phyloP scores from a whole-genome alignment of 345 rosid species.

The Citrus glauca region DNA sequence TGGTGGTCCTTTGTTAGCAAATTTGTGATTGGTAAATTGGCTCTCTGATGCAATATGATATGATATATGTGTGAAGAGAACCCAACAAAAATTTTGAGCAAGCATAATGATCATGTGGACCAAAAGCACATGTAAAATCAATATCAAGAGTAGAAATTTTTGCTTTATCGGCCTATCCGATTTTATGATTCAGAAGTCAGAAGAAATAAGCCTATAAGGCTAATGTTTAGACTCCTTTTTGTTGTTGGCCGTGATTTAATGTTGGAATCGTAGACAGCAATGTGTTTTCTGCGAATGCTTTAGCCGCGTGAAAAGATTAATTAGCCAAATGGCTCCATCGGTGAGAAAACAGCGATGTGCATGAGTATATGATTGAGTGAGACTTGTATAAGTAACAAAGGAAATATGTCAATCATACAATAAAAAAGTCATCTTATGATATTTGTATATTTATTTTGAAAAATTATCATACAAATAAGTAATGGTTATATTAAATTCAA shows the following conservation, averaged over 20 bases:
- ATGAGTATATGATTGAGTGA: not conserved
- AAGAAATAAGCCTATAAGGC: not conserved
- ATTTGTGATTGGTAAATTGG: not conserved
- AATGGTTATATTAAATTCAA: too few species aligned
- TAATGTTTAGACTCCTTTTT: not conserved
- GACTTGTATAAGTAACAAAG: too few species aligned
- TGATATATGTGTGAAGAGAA: not conserved
- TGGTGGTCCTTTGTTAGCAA: conserved; percentile 14
- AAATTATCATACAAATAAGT: too few species aligned
- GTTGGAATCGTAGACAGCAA: not conserved
- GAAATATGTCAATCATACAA: too few species aligned
- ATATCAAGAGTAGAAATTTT: conserved; percentile 10
- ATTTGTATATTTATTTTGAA: too few species aligned
- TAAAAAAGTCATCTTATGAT: too few species aligned
- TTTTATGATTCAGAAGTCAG: not conserved
- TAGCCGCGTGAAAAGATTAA: not conserved
- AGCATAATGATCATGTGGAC: conserved; percentile 4
- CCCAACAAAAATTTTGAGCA: not conserved
- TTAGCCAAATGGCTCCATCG: not conserved
- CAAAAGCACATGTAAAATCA: conserved; percentile 6
- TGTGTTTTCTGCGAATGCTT: not conserved
- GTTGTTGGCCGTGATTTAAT: not conserved
- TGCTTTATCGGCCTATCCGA: not conserved
- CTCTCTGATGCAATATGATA: conserved; percentile 5
- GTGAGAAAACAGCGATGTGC: too few species aligned